These are phyloP conservation scores for Naganishia randhawae DNA, from an alignment of 768 basidiomycete genomes.

Conservation along the genomic window DNA sequence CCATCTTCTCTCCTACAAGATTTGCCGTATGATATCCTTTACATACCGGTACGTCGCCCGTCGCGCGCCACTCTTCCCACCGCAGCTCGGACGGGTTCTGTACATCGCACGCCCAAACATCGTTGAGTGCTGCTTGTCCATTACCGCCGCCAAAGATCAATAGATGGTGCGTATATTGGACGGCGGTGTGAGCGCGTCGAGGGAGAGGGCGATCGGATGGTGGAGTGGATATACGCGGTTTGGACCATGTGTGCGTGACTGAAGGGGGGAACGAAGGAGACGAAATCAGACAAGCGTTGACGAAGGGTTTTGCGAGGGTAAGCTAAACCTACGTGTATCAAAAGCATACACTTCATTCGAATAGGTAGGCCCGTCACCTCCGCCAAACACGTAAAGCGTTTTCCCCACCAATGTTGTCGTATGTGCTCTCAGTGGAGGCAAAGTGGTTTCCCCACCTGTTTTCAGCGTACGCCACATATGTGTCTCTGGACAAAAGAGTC, in stretches of 20 bases:
- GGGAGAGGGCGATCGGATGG: constrained; percentile 55
- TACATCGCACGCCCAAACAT: constrained; percentile 81
- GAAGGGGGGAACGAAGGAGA: not conserved
- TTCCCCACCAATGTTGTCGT: constrained; percentile 71
- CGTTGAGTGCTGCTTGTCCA: constrained; percentile 80
- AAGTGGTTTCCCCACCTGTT: constrained; percentile 64
- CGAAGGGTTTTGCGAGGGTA: not conserved
- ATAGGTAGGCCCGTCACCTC: constrained; percentile 76
- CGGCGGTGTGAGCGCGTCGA: constrained; percentile 82
- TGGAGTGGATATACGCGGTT: constrained; percentile 41
- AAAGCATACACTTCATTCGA: constrained; percentile 78
- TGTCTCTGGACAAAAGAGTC: constrained; percentile 61
- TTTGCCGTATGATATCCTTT: constrained; percentile 87
- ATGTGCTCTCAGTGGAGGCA: constrained; percentile 81
- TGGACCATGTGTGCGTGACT: constrained; percentile 48
- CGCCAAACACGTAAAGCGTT: constrained; percentile 77
- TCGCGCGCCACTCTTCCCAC: constrained; percentile 63
- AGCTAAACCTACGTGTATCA: constrained; percentile 60
- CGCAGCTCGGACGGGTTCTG: constrained; percentile 55
- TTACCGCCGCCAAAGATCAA: constrained; percentile 94
- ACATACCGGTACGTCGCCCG: constrained; percentile 52
- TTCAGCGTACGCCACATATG: constrained; percentile 84
- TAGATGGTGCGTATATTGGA: constrained; percentile 66
- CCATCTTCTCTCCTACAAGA: constrained; percentile 76
- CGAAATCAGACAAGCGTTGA: not conserved